Evolutionary conservation across 2,329 filamentous ascomycete genomes (phyloP).

Genomic region (Trichoderma sp.): DNA sequence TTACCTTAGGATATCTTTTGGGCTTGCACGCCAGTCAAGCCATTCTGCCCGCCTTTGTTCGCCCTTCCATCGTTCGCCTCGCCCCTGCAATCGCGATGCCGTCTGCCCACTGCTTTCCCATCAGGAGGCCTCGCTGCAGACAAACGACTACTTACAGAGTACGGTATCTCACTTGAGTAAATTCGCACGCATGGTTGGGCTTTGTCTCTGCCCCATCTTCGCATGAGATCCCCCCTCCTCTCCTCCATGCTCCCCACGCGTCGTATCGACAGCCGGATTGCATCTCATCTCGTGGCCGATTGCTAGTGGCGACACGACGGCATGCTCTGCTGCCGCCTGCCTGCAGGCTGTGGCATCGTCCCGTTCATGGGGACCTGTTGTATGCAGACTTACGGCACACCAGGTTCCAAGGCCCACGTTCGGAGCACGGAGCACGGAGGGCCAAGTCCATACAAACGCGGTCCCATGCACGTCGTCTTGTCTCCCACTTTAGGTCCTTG

Average conservation of each 20-base stretch:
- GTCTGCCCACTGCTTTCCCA: constrained; percentile 6
- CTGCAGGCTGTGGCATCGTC: not conserved
- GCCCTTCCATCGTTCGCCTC: not conserved
- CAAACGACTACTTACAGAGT: too few relatives aligned
- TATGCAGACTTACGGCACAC: constrained; percentile 8
- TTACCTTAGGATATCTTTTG: not conserved
- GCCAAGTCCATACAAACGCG: not conserved
- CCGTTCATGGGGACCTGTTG: not conserved
- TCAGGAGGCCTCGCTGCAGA: not conserved
- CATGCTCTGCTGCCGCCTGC: not conserved
- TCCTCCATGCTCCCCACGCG: constrained; percentile 1
- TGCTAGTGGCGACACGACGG: constrained; percentile 16
- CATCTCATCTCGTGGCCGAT: constrained; percentile 14
- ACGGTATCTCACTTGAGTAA: not conserved
- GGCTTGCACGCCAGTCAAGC: not conserved
- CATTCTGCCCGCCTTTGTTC: not conserved
- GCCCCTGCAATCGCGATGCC: constrained; percentile 1
- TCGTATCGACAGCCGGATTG: constrained; percentile 5
- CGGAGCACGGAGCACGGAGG: too few relatives aligned
- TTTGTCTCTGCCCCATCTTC: not conserved
- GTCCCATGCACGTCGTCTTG: constrained; percentile 4
- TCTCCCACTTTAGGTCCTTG: not conserved
- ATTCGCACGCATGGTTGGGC: not conserved
- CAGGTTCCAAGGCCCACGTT: not conserved
- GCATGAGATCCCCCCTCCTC: not conserved